Evolutionary conservation across 2,329 filamentous ascomycete genomes (phyloP).

Genomic region (Seiridium unicorne): DNA sequence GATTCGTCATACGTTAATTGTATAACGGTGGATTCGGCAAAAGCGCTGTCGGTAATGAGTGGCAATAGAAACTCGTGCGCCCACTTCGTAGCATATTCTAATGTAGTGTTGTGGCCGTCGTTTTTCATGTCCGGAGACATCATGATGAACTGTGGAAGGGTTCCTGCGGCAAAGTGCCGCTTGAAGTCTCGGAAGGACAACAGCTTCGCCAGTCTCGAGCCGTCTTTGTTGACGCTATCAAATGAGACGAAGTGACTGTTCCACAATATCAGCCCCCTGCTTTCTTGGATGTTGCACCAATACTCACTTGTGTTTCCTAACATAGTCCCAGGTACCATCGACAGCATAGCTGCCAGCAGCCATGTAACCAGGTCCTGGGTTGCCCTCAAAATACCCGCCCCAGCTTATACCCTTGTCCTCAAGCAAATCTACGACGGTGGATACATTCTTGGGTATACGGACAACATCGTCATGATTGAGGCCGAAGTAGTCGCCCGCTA

Average conservation of each 20-base stretch:
- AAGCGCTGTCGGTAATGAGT: constrained; percentile 64
- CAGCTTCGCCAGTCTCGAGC: constrained; percentile 52
- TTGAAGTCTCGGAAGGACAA: constrained; percentile 64
- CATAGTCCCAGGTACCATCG: constrained; percentile 31
- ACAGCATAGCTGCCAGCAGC: constrained; percentile 32
- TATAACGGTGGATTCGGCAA: constrained; percentile 72
- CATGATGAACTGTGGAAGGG: constrained; percentile 64
- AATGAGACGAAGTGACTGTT: constrained; percentile 39
- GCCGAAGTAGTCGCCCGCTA: constrained; percentile 47
- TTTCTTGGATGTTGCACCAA: background rate
- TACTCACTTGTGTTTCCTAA: constrained; percentile 39
- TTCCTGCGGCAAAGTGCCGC: constrained; percentile 51
- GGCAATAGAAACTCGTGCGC: constrained; percentile 66
- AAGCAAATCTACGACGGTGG: constrained; percentile 44
- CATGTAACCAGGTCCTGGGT: constrained; percentile 46
- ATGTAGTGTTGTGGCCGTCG: constrained; percentile 69
- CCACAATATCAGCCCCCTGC: background rate
- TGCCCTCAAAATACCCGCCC: constrained; percentile 45
- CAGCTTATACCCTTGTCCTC: constrained; percentile 38
- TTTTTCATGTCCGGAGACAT: constrained; percentile 64
- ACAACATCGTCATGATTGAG: constrained; percentile 43
- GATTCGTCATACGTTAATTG: constrained; percentile 80
- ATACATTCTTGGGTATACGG: constrained; percentile 41
- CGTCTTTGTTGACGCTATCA: constrained; percentile 37
- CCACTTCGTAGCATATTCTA: constrained; percentile 70